Evolutionary conservation across 768 basidiomycete genomes (phyloP).

Genomic region (Suillus cothurnatus): DNA sequence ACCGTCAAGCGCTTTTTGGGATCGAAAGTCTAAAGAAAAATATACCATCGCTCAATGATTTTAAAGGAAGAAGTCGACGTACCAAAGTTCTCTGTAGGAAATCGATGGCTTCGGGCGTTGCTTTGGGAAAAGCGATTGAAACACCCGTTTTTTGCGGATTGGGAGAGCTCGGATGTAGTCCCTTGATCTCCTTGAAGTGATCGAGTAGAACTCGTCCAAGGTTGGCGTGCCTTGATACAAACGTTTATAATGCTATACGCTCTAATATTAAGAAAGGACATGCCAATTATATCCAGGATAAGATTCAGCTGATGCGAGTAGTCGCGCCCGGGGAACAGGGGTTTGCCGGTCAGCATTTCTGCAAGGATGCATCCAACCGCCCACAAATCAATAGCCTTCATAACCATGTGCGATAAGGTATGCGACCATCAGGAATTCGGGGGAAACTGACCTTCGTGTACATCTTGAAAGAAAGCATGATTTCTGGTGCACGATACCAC

Average conservation of each 20-base stretch:
- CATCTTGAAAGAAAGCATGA: constrained; percentile 94
- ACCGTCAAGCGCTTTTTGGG: constrained; percentile 85
- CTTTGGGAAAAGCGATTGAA: constrained; percentile 78
- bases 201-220: constrained; percentile 89
- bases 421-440: constrained; percentile 16
- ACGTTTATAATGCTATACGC: constrained; percentile 27
- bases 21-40: constrained; percentile 67
- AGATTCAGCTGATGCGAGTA: constrained; percentile 88
- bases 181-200: constrained; percentile 80
- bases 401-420: constrained; percentile 6
- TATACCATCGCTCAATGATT: constrained; percentile 5
- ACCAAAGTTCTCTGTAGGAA: constrained; percentile 74
- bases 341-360: constrained; percentile 78
- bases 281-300: constrained; percentile 86
- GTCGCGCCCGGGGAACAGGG: constrained; percentile 86
- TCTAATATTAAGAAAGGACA: constrained; percentile 10
- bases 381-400: constrained; percentile 72
- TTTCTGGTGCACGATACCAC: constrained; percentile 94
- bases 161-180: constrained; percentile 89
- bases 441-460: constrained; percentile 59
- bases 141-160: constrained; percentile 74
- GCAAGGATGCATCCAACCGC: constrained; percentile 77
- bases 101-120: constrained; percentile 71
- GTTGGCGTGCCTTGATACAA: constrained; percentile 67
- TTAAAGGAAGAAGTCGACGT: constrained; percentile 39